These are phyloP conservation scores for Tripterygium wilfordii DNA, from an alignment of 177 flowering plant species.

Conservation along the genomic window DNA sequence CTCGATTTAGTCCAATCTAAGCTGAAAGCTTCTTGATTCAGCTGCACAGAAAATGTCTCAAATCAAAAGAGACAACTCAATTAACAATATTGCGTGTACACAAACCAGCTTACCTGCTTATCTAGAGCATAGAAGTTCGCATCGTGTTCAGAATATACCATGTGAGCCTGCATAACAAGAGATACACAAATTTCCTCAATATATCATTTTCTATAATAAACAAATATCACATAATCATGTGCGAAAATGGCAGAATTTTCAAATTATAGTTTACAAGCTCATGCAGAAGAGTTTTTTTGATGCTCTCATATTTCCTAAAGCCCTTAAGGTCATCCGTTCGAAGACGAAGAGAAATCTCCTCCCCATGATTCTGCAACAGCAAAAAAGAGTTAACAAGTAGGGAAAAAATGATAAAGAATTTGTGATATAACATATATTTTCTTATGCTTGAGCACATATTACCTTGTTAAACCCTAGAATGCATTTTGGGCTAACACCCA, in stretches of 20 bases:
- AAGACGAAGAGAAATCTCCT: conserved; percentile 95
- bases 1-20: conserved; percentile 93
- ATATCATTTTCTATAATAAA: not conserved
- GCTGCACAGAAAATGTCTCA: conserved; percentile 34
- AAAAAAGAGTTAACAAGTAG: conserved; percentile 2
- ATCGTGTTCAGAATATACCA: conserved; percentile 91
- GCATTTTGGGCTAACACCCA: conserved; percentile 90
- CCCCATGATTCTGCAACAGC: conserved; percentile 76
- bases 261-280: conserved; percentile 66
- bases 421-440: not conserved
- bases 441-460: conserved; percentile 2
- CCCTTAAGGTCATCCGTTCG: conserved; percentile 98
- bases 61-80: not conserved
- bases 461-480: conserved; percentile 94
- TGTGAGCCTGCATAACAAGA: conserved; percentile 73
- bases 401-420: not conserved
- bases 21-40: conserved; percentile 72
- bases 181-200: conserved; percentile 2
- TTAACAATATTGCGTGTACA: not conserved
- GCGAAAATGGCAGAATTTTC: not conserved
- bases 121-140: conserved; percentile 75
- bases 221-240: not conserved
- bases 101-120: conserved; percentile 55
- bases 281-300: conserved; percentile 89
- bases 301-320: conserved; percentile 89